These are phyloP conservation scores for Carex littledalei DNA, from an alignment of 176 grass and related monocot species.

Conservation along the genomic window DNA sequence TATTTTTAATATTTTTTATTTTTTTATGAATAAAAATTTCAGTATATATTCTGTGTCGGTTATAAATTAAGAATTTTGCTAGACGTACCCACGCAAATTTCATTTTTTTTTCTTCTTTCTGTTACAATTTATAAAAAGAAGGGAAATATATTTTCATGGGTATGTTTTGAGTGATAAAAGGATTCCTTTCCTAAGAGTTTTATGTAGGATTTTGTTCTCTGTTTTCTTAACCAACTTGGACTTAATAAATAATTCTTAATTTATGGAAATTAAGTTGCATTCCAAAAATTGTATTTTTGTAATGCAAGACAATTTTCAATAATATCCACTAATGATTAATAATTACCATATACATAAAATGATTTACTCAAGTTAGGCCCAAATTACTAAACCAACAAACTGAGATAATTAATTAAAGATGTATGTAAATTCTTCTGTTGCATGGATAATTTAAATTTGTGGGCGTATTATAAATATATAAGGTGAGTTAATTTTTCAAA, in stretches of 20 bases:
- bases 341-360: neutral
- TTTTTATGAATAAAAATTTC: too few species aligned
- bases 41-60: constrained; percentile 4
- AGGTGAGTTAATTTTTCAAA: neutral
- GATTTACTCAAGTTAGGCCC: neutral
- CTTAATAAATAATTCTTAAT: neutral
- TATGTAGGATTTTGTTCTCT: neutral
- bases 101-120: too few species aligned
- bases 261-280: neutral
- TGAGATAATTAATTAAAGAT: too few species aligned
- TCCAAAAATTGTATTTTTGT: neutral
- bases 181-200: neutral
- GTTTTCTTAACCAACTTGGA: neutral
- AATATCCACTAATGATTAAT: neutral
- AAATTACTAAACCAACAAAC: neutral
- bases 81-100: neutral
- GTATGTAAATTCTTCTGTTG: too few species aligned
- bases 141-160: neutral
- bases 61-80: neutral
- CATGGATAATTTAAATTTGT: too few species aligned
- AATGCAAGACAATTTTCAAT: neutral
- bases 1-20: too few species aligned
- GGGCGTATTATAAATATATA: neutral
- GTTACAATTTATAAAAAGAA: too few species aligned
- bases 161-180: neutral